These are phyloP conservation scores for Pythium rishiriense DNA, from an alignment of 352 stramenopile species.

Conservation along the genomic window DNA sequence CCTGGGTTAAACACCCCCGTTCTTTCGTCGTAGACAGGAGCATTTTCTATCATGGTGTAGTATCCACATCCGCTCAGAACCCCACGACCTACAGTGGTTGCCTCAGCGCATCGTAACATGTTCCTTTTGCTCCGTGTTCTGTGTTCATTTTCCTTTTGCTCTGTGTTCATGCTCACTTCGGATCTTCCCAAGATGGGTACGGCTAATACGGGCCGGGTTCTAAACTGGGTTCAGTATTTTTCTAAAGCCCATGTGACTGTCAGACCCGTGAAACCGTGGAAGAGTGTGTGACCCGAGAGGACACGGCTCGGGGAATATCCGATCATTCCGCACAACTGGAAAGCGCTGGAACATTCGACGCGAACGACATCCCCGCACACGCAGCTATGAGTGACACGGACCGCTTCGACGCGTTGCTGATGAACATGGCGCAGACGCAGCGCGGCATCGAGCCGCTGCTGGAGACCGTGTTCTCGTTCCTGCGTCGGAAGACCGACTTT, in stretches of 20 bases:
- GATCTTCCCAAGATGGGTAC: not conserved
- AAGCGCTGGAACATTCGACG: constrained; percentile 17
- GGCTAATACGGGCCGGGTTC: not conserved
- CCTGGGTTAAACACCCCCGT: constrained; percentile 61
- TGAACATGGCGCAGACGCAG: constrained; percentile 97
- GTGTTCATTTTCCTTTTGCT: not conserved
- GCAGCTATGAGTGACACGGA: constrained; percentile 63
- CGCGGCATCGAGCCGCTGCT: constrained; percentile 98
- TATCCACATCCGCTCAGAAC: constrained; percentile 2
- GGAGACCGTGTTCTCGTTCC: constrained; percentile 98
- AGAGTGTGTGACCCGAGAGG: constrained; percentile 9
- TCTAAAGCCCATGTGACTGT: no score
- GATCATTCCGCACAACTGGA: not conserved
- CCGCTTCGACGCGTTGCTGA: constrained; percentile 94
- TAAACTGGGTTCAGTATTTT: no score
- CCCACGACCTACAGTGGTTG: not conserved
- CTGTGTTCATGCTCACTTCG: not conserved
- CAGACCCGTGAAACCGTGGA: constrained; percentile 1
- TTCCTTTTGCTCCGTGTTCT: constrained; percentile 20
- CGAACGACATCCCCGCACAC: not conserved
- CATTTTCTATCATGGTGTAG: constrained; percentile 13
- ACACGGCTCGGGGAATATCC: constrained; percentile 5
- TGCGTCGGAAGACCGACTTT: constrained; percentile 99
- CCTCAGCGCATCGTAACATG: constrained; percentile 25
- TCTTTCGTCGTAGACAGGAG: constrained; percentile 17